Base-by-base conservation (phyloP, 2,329 filamentous ascomycete species). In the Hymenoscyphus albidus region DNA sequence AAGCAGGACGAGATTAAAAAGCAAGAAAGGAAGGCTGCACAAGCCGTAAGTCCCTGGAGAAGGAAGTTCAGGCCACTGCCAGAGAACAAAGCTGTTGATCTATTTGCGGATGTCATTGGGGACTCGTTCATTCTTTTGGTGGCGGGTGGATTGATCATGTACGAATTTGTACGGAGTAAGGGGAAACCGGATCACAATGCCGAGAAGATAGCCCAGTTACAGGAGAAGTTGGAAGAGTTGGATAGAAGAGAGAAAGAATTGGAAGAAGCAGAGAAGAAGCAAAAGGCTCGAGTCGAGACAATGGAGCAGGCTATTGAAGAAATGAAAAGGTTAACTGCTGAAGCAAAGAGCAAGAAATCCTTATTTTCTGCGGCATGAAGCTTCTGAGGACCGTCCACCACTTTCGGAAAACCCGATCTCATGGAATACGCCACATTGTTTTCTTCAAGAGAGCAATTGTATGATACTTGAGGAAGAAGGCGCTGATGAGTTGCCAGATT, bases 21-120 rank as follows among this genome's bases (percentile, higher is more conserved):
- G 63, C 64, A 66, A 59, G 77, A 78, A 58, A 77, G 79, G 27
- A 77, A 74, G 44, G 70, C 67, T 32, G 62, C 65, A 14, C 70
- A 60, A 58, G 75, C 70, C 69, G 79, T 79, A 56, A 88, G 81
- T 69, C 77, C 88, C 12, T 89, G 87, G 86, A 82, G 73, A 65
- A 82, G 86, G 65, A 85, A 84, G 71, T 89, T 89, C 72, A 78
- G 86, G 61, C 76, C 85, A 6, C 77, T 89, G n/a, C 85, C 86
- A 10, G 86, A 89, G 72, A 80, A 76, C 16, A 89, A 88, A 75
- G 86, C 86, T 9, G 86, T 89, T 12, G 86, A 88, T 70, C 76
- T 89, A 7, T 89, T 89, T 70, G 87, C 86, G 54, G 86, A 89
- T 71, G 86, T 89, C 16, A 77, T 86, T 59, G 86, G 86, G 51